These are phyloP conservation scores for Xerocomellus amylosporus DNA, from an alignment of 768 basidiomycete genomes.

Conservation along the genomic window DNA sequence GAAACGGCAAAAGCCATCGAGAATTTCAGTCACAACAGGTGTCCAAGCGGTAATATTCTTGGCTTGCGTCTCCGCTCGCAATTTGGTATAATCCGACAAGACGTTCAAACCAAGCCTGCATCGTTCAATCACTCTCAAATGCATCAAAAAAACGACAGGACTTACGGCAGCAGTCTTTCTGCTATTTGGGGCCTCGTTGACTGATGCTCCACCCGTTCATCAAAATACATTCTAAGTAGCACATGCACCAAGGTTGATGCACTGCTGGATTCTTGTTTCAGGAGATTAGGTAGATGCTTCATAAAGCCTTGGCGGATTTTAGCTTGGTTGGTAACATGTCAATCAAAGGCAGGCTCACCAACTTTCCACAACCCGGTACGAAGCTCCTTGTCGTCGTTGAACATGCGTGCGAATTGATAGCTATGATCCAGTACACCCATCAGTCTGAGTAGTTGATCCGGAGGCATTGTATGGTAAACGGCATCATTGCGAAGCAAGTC, in stretches of 20 bases:
- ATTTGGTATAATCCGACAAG: constrained; percentile 84
- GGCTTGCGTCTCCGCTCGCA: constrained; percentile 85
- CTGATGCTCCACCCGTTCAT: constrained; percentile 84
- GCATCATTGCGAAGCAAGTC: constrained; percentile 90
- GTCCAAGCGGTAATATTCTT: constrained; percentile 98
- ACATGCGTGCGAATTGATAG: constrained; percentile 94
- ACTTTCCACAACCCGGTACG: constrained; percentile 99
- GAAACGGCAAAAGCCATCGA: constrained; percentile 86
- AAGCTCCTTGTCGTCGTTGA: constrained; percentile 98
- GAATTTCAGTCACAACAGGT: constrained; percentile 94
- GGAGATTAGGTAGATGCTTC: constrained; percentile 96
- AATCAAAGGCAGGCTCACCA: constrained; percentile 54
- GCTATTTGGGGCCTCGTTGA: constrained; percentile 77
- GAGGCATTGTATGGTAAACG: constrained; percentile 91
- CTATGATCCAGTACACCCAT: constrained; percentile 97
- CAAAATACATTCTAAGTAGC: constrained; percentile 90
- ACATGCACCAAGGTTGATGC: constrained; percentile 93
- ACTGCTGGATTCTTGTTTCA: constrained; percentile 98
- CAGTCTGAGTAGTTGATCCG: constrained; percentile 86
- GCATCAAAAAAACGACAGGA: neutral
- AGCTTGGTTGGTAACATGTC: neutral
- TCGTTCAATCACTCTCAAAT: constrained; percentile 3
- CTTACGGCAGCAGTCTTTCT: constrained; percentile 68
- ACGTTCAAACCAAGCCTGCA: constrained; percentile 82
- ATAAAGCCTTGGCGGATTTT: constrained; percentile 76